Percentiles rank a stretch among this genome's conserved stretches.
These are phyloP conservation scores for Erythrophleum fordii DNA, from an alignment of 306 rosid genomes.

Conservation along the genomic window DNA sequence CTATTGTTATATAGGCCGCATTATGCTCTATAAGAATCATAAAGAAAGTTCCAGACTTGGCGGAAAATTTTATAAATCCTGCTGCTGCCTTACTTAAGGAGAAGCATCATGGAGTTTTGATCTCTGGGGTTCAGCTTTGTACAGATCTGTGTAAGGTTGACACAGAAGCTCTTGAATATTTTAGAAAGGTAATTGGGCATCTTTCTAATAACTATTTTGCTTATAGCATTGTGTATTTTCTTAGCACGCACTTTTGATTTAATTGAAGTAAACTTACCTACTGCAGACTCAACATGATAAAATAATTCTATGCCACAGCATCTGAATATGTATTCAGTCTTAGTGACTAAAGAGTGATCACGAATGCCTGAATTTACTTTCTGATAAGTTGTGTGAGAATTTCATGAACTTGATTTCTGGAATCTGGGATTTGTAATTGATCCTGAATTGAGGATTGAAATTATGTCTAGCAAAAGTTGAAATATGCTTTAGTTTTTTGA, in stretches of 20 bases:
- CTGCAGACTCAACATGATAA: slow-evolving; percentile 8
- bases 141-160: slow-evolving; percentile 90
- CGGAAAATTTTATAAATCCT: slow-evolving; percentile 91
- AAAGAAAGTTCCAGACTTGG: slow-evolving; percentile 98
- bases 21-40: slow-evolving; percentile 94
- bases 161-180: slow-evolving; percentile 87
- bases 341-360: background rate
- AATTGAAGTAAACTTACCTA: slow-evolving; percentile 30
- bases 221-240: slow-evolving; percentile 4
- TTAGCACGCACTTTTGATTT: slow-evolving; percentile 29
- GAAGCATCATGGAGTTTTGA: slow-evolving; percentile 97
- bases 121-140: slow-evolving; percentile 98
- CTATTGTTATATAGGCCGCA: slow-evolving; percentile 80
- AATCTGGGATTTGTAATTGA: slow-evolving; percentile 25
- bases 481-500: slow-evolving; percentile 7
- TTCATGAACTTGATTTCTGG: slow-evolving; percentile 24
- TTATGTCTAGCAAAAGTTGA: slow-evolving; percentile 13
- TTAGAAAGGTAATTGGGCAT: slow-evolving; percentile 74
- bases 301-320: background rate
- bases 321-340: background rate
- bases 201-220: slow-evolving; percentile 24
- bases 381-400: background rate
- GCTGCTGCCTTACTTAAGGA: slow-evolving; percentile 93
- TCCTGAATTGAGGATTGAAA: background rate
- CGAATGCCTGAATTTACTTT: background rate